These are phyloP conservation scores for Colletotrichum truncatum DNA, from an alignment of 2,329 filamentous ascomycete genomes.

Conservation along the genomic window DNA sequence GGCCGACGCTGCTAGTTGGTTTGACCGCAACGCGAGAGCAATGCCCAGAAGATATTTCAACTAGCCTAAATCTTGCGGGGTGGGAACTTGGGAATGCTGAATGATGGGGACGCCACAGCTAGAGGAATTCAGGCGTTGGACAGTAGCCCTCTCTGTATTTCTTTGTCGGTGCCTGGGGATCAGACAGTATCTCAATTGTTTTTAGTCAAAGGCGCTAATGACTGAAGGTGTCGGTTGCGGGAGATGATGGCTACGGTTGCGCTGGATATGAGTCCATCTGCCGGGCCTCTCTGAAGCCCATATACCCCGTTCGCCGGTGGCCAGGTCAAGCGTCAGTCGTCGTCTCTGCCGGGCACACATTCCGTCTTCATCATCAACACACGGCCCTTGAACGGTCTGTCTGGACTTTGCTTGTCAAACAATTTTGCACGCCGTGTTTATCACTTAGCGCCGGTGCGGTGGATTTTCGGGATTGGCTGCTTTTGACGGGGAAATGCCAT, in stretches of 20 bases:
- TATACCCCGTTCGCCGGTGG: neutral
- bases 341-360: neutral
- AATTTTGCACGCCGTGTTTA: neutral
- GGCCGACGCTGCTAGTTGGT: too few relatives aligned
- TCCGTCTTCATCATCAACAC: neutral
- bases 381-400: neutral
- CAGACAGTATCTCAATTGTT: neutral
- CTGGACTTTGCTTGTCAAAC: neutral
- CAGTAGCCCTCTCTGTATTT: neutral
- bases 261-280: conserved; percentile 9
- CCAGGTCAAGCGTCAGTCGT: neutral
- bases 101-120: neutral
- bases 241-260: neutral
- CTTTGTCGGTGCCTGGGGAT: neutral
- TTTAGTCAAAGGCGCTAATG: neutral
- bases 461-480: neutral
- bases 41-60: too few relatives aligned
- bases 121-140: neutral
- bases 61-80: neutral
- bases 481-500: neutral
- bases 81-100: neutral
- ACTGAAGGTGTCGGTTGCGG: neutral
- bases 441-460: neutral
- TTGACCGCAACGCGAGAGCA: too few relatives aligned
- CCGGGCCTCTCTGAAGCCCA: neutral